These are phyloP conservation scores for Dimocarpus longan DNA, from an alignment of 345 rosid genomes.

Conservation along the genomic window DNA sequence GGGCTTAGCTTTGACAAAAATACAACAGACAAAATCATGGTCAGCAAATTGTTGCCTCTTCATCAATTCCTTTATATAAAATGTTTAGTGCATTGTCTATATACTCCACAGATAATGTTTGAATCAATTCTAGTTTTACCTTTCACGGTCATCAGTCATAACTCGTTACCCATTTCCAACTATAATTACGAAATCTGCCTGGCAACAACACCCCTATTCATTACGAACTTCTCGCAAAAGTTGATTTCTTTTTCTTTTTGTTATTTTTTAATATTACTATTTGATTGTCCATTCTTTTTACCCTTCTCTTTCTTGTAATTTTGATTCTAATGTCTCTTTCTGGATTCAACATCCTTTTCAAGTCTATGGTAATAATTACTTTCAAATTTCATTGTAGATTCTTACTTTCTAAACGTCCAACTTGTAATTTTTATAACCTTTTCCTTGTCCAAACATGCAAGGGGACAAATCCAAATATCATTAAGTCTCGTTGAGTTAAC, in stretches of 20 bases:
- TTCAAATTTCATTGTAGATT: not conserved
- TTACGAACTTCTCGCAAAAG: not conserved
- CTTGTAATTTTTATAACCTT: not conserved
- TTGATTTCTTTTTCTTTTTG: not conserved
- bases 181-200: not conserved
- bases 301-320: not conserved
- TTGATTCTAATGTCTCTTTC: not conserved
- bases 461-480: too few species aligned
- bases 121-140: not conserved
- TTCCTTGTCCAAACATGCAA: not conserved
- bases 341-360: not conserved
- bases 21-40: not conserved
- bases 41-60: not conserved
- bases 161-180: not conserved
- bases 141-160: not conserved
- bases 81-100: not conserved
- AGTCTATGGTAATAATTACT: not conserved
- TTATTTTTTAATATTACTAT: not conserved
- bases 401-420: constrained; percentile 2
- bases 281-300: not conserved
- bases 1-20: not conserved
- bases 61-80: not conserved
- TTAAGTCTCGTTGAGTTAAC: not conserved
- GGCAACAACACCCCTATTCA: not conserved
- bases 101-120: not conserved